Conservation (phyloP, 805 yeast genomes). For the Lipomyces starkeyi region DNA sequence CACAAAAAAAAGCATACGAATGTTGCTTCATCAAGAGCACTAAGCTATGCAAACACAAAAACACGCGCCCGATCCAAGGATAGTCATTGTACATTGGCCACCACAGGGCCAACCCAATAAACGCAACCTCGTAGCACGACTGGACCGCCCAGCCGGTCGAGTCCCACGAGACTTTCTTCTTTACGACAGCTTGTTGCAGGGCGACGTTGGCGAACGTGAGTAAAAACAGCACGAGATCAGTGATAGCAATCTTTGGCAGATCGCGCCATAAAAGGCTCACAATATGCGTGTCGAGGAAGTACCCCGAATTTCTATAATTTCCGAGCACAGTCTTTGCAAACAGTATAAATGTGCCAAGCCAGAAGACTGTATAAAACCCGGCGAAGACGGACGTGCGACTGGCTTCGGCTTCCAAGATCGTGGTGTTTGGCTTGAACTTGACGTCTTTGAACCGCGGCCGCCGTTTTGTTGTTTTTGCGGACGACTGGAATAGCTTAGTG, state of each 20-base stretch:
- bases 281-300: conserved; percentile 59
- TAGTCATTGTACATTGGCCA: conserved; percentile 62
- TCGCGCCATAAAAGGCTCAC: conserved; percentile 64
- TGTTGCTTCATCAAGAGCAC: conserved; percentile 95
- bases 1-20: conserved; percentile 90
- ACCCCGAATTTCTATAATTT: conserved; percentile 56
- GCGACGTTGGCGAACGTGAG: conserved; percentile 64
- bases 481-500: neutral
- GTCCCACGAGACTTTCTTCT: conserved; percentile 62
- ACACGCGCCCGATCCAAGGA: conserved; percentile 92
- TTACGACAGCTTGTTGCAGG: conserved; percentile 62
- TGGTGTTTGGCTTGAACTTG: conserved; percentile 51
- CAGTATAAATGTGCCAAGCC: conserved; percentile 69
- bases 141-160: conserved; percentile 68
- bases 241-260: conserved; percentile 67
- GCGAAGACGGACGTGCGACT: conserved; percentile 57
- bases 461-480: conserved; percentile 34
- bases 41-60: conserved; percentile 78
- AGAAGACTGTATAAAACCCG: conserved; percentile 81
- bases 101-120: conserved; percentile 59
- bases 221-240: conserved; percentile 78
- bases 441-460: conserved; percentile 64
- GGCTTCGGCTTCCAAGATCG: conserved; percentile 60
- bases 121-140: conserved; percentile 60
- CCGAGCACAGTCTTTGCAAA: conserved; percentile 61